phyloP scores from a whole-genome alignment of 371 early-diverging fungal species.

The Mortierella sp. region DNA sequence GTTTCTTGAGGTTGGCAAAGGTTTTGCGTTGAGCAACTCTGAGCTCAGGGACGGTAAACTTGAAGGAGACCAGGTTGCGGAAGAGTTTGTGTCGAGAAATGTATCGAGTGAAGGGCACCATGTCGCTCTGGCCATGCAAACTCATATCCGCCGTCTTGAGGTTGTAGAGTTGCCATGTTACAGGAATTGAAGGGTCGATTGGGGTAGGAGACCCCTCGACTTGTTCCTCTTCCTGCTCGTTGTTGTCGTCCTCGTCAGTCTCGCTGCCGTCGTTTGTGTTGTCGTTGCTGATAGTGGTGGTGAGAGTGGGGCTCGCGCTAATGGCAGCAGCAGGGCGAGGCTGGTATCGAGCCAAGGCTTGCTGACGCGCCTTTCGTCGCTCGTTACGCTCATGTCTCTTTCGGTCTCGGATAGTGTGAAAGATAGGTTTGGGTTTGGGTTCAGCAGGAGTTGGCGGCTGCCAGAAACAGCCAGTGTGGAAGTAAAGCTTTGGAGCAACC shows the following conservation, averaged over 20 bases:
- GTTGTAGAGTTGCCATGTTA: conserved; percentile 25
- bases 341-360: conserved; percentile 22
- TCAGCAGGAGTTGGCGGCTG: neutral
- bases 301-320: no score
- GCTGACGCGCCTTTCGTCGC: conserved; percentile 11
- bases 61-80: conserved; percentile 13
- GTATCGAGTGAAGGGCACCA: no score
- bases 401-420: conserved; percentile 6
- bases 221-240: no score
- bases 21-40: conserved; percentile 2
- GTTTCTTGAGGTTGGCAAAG: neutral
- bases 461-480: neutral
- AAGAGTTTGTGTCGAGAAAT: conserved; percentile 12
- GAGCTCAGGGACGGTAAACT: conserved; percentile 18
- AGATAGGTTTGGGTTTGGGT: neutral
- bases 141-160: conserved; percentile 19
- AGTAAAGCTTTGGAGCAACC: neutral
- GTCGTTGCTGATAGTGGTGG: neutral
- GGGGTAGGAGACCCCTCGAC: no score
- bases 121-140: no score
- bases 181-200: neutral
- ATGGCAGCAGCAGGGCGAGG: no score
- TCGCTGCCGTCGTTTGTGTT: neutral
- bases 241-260: no score
- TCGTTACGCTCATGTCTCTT: conserved; percentile 14